Percentiles rank a stretch among this genome's conserved stretches.
Evolutionary conservation across 148 eudicot species (phyloP).

Genomic region (Chenopodium suecicum): DNA sequence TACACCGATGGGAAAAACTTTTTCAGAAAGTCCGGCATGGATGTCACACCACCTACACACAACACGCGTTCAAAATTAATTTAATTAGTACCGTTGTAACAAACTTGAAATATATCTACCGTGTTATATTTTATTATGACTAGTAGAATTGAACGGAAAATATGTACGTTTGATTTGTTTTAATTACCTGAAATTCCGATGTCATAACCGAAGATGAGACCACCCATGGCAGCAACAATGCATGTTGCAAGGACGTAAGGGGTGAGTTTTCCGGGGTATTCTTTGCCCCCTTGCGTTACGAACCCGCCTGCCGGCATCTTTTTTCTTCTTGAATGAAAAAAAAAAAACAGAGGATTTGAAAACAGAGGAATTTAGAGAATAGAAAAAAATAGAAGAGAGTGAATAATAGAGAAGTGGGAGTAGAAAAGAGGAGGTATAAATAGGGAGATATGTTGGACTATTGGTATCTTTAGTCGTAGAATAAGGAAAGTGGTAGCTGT

Average conservation of each 20-base stretch:
- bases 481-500: conserved; percentile 15
- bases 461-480: neutral
- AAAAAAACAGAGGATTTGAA: neutral
- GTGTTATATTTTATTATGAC: too few species aligned
- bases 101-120: too few species aligned
- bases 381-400: neutral
- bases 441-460: neutral
- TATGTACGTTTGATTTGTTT: too few species aligned
- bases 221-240: conserved; percentile 86
- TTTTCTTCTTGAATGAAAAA: neutral
- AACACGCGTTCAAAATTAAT: too few species aligned
- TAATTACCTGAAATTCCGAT: conserved; percentile 74
- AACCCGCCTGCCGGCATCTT: conserved; percentile 44
- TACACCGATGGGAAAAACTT: conserved; percentile 65
- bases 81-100: too few species aligned
- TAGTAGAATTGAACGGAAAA: too few species aligned
- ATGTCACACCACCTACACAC: conserved; percentile 68
- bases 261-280: conserved; percentile 74
- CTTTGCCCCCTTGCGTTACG: conserved; percentile 45
- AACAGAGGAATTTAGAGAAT: neutral
- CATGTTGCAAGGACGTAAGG: conserved; percentile 64
- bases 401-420: neutral
- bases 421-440: neutral
- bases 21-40: conserved; percentile 62
- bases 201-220: conserved; percentile 84